phyloP scores from a whole-genome alignment of 352 stramenopile species.

The Phytophthora lateralis region DNA sequence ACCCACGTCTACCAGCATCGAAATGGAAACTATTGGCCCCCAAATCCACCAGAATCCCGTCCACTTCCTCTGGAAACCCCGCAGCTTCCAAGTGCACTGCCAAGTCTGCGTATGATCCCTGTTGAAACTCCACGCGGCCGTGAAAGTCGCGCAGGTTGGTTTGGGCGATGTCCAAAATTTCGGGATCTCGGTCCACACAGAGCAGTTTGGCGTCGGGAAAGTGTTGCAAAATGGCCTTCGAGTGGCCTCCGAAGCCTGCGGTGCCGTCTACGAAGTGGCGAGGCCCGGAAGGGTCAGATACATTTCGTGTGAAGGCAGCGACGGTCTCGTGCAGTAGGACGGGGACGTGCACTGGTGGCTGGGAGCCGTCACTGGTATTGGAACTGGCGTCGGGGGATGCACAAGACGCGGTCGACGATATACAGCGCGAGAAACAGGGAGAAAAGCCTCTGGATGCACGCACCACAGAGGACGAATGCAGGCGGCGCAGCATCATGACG shows the following conservation, averaged over 20 bases:
- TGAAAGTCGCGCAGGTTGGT: slow-evolving; percentile 54
- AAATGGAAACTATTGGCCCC: slow-evolving; percentile 88
- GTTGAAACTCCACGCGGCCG: slow-evolving; percentile 56
- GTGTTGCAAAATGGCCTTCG: slow-evolving; percentile 57
- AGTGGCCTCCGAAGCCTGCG: slow-evolving; percentile 71
- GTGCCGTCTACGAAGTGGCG: slow-evolving; percentile 81
- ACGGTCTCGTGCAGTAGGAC: slow-evolving; percentile 69
- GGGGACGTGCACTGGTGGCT: slow-evolving; percentile 49
- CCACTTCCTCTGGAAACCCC: slow-evolving; percentile 55
- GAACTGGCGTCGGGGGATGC: slow-evolving; percentile 4
- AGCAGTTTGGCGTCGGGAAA: slow-evolving; percentile 59
- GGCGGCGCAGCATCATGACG: slow-evolving; percentile 14
- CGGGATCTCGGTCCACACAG: slow-evolving; percentile 81
- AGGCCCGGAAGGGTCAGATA: slow-evolving; percentile 18
- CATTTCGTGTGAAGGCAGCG: slow-evolving; percentile 25
- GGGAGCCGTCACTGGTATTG: slow-evolving; percentile 1
- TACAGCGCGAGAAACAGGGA: not conserved
- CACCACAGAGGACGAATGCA: slow-evolving; percentile 8
- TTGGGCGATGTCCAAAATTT: slow-evolving; percentile 65
- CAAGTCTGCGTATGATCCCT: slow-evolving; percentile 70
- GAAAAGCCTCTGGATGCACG: slow-evolving; percentile 2
- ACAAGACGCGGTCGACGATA: slow-evolving; percentile 5
- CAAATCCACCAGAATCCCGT: slow-evolving; percentile 80
- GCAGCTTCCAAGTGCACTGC: slow-evolving; percentile 37
- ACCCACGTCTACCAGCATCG: slow-evolving; percentile 66